phyloP scores from a whole-genome alignment of 1,284 basidiomycete species.

The Spongiforma sp. region DNA sequence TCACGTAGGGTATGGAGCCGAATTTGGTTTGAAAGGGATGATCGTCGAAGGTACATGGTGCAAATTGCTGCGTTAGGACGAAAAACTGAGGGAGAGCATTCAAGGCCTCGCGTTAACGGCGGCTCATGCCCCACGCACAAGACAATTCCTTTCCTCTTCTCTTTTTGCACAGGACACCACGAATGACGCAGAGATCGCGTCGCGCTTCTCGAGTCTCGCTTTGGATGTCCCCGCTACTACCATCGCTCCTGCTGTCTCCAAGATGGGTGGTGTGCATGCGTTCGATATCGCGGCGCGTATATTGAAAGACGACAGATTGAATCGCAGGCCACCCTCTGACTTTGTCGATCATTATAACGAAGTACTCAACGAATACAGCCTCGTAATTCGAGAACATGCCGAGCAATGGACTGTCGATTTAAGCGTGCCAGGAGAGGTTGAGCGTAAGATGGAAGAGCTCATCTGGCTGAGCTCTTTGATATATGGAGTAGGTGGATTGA shows the following conservation, averaged over 20 bases:
- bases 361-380: conserved; percentile 5
- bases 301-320: conserved; percentile 29
- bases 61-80: not conserved
- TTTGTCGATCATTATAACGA: not conserved
- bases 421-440: conserved; percentile 38
- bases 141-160: conserved; percentile 27
- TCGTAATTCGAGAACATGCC: conserved; percentile 18
- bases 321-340: not conserved
- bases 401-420: conserved; percentile 34
- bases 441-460: conserved; percentile 53
- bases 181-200: not conserved
- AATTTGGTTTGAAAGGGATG: conserved; percentile 39
- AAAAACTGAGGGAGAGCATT: not conserved
- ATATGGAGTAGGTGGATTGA: conserved; percentile 51
- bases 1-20: conserved; percentile 35
- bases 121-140: conserved; percentile 13
- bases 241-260: not conserved
- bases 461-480: conserved; percentile 48
- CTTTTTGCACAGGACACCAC: conserved; percentile 7
- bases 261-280: conserved; percentile 22
- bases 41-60: conserved; percentile 32
- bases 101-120: conserved; percentile 34
- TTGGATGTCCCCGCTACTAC: conserved; percentile 7
- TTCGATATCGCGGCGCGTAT: conserved; percentile 36
- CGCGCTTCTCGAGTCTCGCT: conserved; percentile 11